These are phyloP conservation scores for Dujonia santamariae DNA, from an alignment of 1,139 yeast species.

Conservation along the genomic window DNA sequence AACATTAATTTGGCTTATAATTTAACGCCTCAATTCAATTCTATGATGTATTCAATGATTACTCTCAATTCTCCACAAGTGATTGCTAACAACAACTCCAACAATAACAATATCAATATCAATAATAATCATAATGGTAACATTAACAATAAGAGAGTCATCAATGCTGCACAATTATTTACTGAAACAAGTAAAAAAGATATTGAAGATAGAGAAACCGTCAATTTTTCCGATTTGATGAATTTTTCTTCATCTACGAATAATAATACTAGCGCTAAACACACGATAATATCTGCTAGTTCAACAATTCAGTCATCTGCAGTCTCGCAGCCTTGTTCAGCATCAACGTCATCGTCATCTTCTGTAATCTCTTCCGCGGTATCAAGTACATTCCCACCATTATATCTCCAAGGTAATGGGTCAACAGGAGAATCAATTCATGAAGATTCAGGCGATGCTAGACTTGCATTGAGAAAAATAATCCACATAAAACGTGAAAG, in stretches of 20 bases:
- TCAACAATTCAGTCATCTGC: not conserved
- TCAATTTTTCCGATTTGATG: slow-evolving; percentile 21
- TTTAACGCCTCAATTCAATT: slow-evolving; percentile 44
- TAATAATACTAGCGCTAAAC: not conserved
- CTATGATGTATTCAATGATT: slow-evolving; percentile 42
- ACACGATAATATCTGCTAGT: not conserved
- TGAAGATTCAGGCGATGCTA: slow-evolving; percentile 41
- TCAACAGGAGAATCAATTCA: slow-evolving; percentile 2
- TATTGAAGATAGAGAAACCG: slow-evolving; percentile 11
- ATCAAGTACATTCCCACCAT: slow-evolving; percentile 8
- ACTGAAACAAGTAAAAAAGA: not conserved
- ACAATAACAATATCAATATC: slow-evolving; percentile 3
- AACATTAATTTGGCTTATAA: slow-evolving; percentile 23
- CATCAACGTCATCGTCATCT: slow-evolving; percentile 10
- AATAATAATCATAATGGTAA: not conserved
- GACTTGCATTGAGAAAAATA: slow-evolving; percentile 39
- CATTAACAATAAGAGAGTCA: slow-evolving; percentile 2
- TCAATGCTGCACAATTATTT: slow-evolving; percentile 6
- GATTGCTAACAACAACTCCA: slow-evolving; percentile 14
- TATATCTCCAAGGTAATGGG: not conserved
- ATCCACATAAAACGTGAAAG: slow-evolving; percentile 32
- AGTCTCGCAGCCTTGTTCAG: slow-evolving; percentile 3
- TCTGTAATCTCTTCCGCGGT: slow-evolving; percentile 5
- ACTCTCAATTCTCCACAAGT: slow-evolving; percentile 27
- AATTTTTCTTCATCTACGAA: slow-evolving; percentile 7